These are phyloP conservation scores for Gaeumannomyces sp. DNA, from an alignment of 2,329 filamentous ascomycete species.

Conservation along the genomic window DNA sequence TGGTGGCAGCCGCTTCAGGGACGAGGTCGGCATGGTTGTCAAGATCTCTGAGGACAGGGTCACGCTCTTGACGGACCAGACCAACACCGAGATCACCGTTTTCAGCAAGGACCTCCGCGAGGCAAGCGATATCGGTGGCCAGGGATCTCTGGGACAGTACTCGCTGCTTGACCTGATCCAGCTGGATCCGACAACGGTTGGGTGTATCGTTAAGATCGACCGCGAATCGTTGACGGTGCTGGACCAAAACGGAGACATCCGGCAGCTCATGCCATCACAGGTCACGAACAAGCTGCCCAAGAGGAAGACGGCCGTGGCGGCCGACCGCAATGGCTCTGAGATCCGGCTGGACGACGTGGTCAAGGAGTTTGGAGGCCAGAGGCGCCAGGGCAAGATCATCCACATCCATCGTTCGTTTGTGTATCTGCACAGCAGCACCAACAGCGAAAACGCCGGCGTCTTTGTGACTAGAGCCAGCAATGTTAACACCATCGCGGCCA, in stretches of 20 bases:
- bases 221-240: constrained; percentile 84
- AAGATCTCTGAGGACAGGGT: constrained; percentile 89
- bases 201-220: constrained; percentile 90
- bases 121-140: constrained; percentile 84
- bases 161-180: constrained; percentile 92
- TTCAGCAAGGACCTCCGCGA: constrained; percentile 96
- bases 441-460: constrained; percentile 80
- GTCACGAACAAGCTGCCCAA: constrained; percentile 83
- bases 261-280: constrained; percentile 81
- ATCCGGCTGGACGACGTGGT: constrained; percentile 89
- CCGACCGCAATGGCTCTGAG: constrained; percentile 87
- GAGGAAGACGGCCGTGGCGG: constrained; percentile 79
- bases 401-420: constrained; percentile 92
- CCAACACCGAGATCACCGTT: constrained; percentile 88
- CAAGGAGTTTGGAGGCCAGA: constrained; percentile 81
- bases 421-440: constrained; percentile 79
- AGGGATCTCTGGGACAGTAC: constrained; percentile 79
- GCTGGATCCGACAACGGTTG: constrained; percentile 86
- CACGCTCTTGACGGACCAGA: constrained; percentile 88
- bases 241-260: constrained; percentile 80
- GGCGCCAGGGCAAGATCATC: constrained; percentile 79
- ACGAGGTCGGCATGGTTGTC: constrained; percentile 96
- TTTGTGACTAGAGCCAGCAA: constrained; percentile 83
- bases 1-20: constrained; percentile 76
- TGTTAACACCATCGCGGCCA: constrained; percentile 87